Base-by-base conservation (phyloP, 78 protist species). In the Dictyostelium capitatum region DNA sequence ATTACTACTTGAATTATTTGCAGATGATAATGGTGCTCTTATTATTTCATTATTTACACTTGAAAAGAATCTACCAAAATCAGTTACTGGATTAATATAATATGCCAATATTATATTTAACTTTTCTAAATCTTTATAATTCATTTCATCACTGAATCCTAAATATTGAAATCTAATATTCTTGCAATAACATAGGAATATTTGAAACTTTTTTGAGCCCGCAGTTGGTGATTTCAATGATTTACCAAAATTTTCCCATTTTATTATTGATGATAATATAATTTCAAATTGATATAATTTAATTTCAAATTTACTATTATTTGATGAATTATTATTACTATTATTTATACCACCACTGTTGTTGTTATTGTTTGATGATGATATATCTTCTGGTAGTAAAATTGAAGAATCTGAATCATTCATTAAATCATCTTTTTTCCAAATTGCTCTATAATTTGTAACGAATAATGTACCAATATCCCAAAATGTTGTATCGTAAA, bases 21-120 rank as follows among this genome's bases (percentile, higher is more conserved):
- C 48, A 1, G 43, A 20, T 5, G 30, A 28, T 32, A 67, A 15
- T 32, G 75, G 50, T 32, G 75, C 75, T 32, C 75, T 67, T 32
- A 48, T 20, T 32, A 87, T 65, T n/a, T 87, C 93, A 32, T 77
- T 59, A 50, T 87, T 87, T 4, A 87, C 79, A 32, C 28, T 46
- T 15, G 93, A 80, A 78, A 87, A 87, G 79, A 64, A 87, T 77
- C 93, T 74, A 14, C 93, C 93, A 37, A 78, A 51, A 37, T 87
- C 93, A 7, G 43, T 48, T 6, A 87, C 30, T 25, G 93, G 93
- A 51, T 32, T 87, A 48, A 87, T 87, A 25, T 87, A 87, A 30
- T 87, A 87, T 11, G 67, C 84, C 0, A 87, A n/a, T 8, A 77
- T 77, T 17, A 47, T 15, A 50, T 87, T 56, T 1, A 87, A 65